These are phyloP conservation scores for Globisporangium okanoganense DNA, from an alignment of 352 stramenopile genomes.

Conservation along the genomic window DNA sequence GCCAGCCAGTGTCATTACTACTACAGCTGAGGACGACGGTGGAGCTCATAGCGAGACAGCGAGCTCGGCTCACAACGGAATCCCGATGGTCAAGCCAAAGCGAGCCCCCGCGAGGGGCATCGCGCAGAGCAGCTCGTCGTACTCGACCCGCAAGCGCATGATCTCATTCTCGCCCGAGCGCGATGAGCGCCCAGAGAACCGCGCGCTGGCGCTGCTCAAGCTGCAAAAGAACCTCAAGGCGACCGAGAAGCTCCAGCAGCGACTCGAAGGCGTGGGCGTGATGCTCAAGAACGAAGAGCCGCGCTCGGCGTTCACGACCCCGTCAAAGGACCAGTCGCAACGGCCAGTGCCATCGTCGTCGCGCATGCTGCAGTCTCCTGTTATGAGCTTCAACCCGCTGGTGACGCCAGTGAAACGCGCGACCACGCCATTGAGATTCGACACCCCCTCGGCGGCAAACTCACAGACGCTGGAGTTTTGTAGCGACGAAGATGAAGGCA, in stretches of 20 bases:
- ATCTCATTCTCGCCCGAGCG: constrained; percentile 77
- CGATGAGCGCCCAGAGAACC: constrained; percentile 47
- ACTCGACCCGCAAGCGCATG: constrained; percentile 70
- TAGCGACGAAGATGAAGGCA: constrained; percentile 6
- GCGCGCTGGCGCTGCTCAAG: constrained; percentile 46
- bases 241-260: constrained; percentile 62
- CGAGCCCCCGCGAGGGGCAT: constrained; percentile 40
- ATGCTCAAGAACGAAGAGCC: constrained; percentile 11
- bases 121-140: constrained; percentile 66
- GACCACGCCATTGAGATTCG: constrained; percentile 1
- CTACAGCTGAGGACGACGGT: background rate
- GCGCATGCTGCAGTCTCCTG: constrained; percentile 7
- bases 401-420: constrained; percentile 5
- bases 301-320: constrained; percentile 15
- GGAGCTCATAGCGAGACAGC: background rate
- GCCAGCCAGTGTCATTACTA: background rate
- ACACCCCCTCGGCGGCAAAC: constrained; percentile 14
- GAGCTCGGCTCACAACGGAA: background rate
- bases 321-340: constrained; percentile 8
- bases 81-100: constrained; percentile 9
- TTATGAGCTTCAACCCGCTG: background rate
- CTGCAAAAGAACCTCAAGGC: constrained; percentile 71
- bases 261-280: constrained; percentile 37
- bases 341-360: background rate
- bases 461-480: constrained; percentile 10